Percentiles rank a stretch among this genome's conserved stretches.
These are phyloP conservation scores for Crithidia sp. DNA, from an alignment of 208 protist species.

Conservation along the genomic window DNA sequence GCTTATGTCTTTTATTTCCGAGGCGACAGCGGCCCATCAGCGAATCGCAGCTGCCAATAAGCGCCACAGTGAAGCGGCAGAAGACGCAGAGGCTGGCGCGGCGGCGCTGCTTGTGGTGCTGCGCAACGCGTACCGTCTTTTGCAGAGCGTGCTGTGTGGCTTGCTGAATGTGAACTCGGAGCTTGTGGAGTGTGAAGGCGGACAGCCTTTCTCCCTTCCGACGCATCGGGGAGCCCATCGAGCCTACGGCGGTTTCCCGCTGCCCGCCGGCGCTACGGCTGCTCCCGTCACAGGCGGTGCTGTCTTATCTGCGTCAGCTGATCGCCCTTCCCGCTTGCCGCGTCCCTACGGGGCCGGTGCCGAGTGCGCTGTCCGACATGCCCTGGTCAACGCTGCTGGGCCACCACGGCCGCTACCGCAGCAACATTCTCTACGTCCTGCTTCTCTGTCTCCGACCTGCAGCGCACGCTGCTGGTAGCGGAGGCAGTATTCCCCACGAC, in stretches of 20 bases:
- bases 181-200: background rate
- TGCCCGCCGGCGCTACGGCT: constrained; percentile 10
- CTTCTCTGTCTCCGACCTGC: constrained; percentile 17
- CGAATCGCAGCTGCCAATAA: background rate
- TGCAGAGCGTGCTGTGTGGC: constrained; percentile 64
- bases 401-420: constrained; percentile 63
- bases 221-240: constrained; percentile 11
- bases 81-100: constrained; percentile 21
- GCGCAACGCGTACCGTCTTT: constrained; percentile 58
- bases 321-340: constrained; percentile 26
- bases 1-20: constrained; percentile 21
- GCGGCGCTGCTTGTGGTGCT: constrained; percentile 48
- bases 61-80: constrained; percentile 1
- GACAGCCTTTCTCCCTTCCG: constrained; percentile 5
- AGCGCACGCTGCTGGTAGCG: background rate
- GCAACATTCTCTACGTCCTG: constrained; percentile 62
- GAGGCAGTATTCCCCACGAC: background rate
- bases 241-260: constrained; percentile 1
- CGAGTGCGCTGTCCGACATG: constrained; percentile 43
- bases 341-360: constrained; percentile 34
- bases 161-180: constrained; percentile 25
- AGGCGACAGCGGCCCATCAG: background rate
- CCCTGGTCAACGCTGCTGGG: constrained; percentile 62
- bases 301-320: constrained; percentile 26
- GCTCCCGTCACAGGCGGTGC: constrained; percentile 12